phyloP scores from a whole-genome alignment of 2,329 filamentous ascomycete genomes.

The Colletotrichum godetiae region DNA sequence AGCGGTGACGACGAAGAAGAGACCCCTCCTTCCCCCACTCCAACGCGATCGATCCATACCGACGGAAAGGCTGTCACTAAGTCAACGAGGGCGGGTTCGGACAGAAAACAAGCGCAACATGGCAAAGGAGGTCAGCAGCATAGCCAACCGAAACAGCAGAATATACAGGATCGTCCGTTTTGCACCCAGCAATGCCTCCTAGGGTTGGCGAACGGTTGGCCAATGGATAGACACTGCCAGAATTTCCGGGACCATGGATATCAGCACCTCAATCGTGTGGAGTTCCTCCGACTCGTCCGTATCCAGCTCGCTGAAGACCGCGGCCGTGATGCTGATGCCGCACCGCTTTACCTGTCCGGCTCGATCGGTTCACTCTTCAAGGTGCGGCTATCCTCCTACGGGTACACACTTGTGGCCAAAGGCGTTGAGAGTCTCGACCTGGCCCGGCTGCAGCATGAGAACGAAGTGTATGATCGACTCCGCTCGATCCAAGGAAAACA shows the following conservation, averaged over 20 bases:
- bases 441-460: no score
- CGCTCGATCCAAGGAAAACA: conserved; percentile 44
- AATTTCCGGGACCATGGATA: conserved; percentile 42
- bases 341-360: conserved; percentile 44
- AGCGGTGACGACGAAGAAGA: no score
- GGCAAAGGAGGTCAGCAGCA: not conserved
- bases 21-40: conserved; percentile 37
- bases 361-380: conserved; percentile 50
- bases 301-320: conserved; percentile 45
- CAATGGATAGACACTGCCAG: conserved; percentile 44
- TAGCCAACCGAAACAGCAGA: conserved; percentile 19
- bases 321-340: conserved; percentile 43
- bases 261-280: conserved; percentile 39
- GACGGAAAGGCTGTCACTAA: conserved; percentile 20
- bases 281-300: conserved; percentile 43
- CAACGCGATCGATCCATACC: conserved; percentile 9
- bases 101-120: conserved; percentile 11
- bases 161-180: conserved; percentile 41
- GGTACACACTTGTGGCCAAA: conserved; percentile 53
- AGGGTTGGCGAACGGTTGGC: conserved; percentile 38
- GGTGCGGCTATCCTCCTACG: conserved; percentile 45
- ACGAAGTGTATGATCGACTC: conserved; percentile 46
- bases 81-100: conserved; percentile 13
- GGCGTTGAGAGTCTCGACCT: no score
- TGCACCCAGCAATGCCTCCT: conserved; percentile 44